These are phyloP conservation scores for Naematelia aurantialba DNA, from an alignment of 768 basidiomycete genomes.

Conservation along the genomic window DNA sequence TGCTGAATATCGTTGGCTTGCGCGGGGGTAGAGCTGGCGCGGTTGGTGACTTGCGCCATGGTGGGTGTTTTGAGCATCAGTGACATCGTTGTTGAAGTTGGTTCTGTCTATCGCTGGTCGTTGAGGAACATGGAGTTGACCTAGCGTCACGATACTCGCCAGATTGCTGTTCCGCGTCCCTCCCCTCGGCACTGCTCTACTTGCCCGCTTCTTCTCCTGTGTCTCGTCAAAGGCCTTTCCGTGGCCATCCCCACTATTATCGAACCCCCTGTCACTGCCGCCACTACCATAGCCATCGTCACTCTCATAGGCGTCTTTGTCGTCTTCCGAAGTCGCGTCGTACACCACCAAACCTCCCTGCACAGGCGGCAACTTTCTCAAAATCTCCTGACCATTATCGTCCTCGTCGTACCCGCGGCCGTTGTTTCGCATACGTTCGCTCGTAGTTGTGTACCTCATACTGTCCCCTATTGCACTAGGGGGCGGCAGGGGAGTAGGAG, in stretches of 20 bases:
- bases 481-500: slow-evolving; percentile 8
- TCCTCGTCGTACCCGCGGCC: background rate
- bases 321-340: background rate
- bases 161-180: background rate
- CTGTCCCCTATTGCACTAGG: background rate
- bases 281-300: slow-evolving; percentile 3
- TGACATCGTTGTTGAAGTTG: slow-evolving; percentile 1
- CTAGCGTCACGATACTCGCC: background rate
- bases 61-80: too few relatives aligned
- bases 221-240: slow-evolving; percentile 2
- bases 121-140: background rate
- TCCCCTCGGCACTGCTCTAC: background rate
- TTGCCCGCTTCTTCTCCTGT: slow-evolving; percentile 10
- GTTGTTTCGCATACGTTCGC: slow-evolving; percentile 5
- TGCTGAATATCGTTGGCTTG: background rate
- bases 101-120: background rate
- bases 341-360: background rate
- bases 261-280: too few relatives aligned
- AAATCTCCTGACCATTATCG: slow-evolving; percentile 1
- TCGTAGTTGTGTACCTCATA: slow-evolving; percentile 19
- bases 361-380: background rate
- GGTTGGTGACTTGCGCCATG: too few relatives aligned
- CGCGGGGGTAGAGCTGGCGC: background rate
- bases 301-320: background rate
- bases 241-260: background rate